Evolutionary conservation across 2,329 filamentous ascomycete genomes (phyloP).

Genomic region (Xylariales sp.): DNA sequence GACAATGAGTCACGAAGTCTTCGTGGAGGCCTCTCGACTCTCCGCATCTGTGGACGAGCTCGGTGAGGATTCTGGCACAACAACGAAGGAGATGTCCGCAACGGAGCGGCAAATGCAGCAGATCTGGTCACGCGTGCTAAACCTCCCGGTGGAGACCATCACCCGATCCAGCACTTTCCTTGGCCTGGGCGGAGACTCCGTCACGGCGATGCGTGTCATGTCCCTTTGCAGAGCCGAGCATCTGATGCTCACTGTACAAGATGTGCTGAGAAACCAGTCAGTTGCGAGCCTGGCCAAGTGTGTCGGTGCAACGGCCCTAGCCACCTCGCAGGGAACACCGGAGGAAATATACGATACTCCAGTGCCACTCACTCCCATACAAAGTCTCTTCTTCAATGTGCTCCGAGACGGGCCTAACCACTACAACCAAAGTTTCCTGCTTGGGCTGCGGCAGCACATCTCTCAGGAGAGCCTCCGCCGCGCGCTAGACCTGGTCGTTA

Average conservation of each 20-base stretch:
- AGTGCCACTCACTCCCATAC: slow-evolving; percentile 1
- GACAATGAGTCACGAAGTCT: slow-evolving; percentile 4
- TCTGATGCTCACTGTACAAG: slow-evolving; percentile 6
- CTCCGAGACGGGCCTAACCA: slow-evolving; percentile 1
- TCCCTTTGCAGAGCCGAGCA: slow-evolving; percentile 3
- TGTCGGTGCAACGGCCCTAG: neutral
- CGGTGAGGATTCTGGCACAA: neutral
- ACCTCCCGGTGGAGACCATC: neutral
- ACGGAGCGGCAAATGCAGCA: neutral
- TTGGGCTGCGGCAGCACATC: neutral
- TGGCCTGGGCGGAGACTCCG: slow-evolving; percentile 8
- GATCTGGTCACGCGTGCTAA: slow-evolving; percentile 4
- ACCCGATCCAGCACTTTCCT: slow-evolving; percentile 3
- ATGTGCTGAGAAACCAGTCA: slow-evolving; percentile 7
- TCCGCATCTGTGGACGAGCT: neutral
- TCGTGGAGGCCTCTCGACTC: slow-evolving; percentile 2
- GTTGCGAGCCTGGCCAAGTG: slow-evolving; percentile 5
- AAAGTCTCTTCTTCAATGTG: slow-evolving; percentile 7
- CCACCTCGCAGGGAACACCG: neutral
- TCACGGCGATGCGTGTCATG: slow-evolving; percentile 10
- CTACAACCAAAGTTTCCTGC: slow-evolving; percentile 10
- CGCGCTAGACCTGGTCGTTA: slow-evolving; percentile 4
- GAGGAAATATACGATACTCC: slow-evolving; percentile 8
- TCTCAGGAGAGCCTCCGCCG: neutral
- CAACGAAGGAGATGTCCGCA: neutral